phyloP scores from a whole-genome alignment of 768 basidiomycete species.

The Cyclocybe cylindracea region DNA sequence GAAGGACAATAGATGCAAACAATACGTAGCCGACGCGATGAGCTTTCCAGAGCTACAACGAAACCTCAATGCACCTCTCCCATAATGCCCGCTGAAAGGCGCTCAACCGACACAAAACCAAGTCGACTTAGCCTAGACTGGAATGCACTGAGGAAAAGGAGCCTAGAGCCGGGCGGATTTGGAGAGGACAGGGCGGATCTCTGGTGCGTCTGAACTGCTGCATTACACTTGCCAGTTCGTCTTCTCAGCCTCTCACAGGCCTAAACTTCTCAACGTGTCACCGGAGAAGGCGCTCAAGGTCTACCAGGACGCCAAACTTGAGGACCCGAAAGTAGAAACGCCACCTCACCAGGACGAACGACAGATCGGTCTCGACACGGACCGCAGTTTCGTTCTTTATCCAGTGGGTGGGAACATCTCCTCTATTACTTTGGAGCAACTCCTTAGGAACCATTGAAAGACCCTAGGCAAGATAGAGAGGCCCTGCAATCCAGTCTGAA shows the following conservation, averaged over 20 bases:
- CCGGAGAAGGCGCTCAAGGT: conserved; percentile 6
- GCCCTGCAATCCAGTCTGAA: conserved; percentile 67
- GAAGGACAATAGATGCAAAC: too few species aligned
- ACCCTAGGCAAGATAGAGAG: conserved; percentile 40
- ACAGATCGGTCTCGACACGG: conserved; percentile 87
- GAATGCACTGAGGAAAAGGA: conserved; percentile 44
- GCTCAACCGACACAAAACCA: neutral
- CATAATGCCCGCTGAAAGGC: too few species aligned
- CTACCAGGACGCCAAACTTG: neutral
- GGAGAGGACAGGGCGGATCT: conserved; percentile 51
- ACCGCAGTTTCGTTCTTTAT: conserved; percentile 92
- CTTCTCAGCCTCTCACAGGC: conserved; percentile 13
- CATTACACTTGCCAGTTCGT: neutral
- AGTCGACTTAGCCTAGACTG: conserved; percentile 33
- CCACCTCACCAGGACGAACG: conserved; percentile 72
- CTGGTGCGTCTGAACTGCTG: conserved; percentile 44
- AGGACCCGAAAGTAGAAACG: conserved; percentile 4
- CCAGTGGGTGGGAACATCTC: conserved; percentile 64
- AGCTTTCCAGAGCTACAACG: too few species aligned
- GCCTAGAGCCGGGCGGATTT: conserved; percentile 65
- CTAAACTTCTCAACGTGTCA: conserved; percentile 26
- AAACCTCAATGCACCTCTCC: too few species aligned
- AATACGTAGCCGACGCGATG: too few species aligned
- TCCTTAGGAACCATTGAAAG: conserved; percentile 13
- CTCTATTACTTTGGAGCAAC: conserved; percentile 14